phyloP scores from a whole-genome alignment of 352 stramenopile genomes.

The Globisporangium emineosum region DNA sequence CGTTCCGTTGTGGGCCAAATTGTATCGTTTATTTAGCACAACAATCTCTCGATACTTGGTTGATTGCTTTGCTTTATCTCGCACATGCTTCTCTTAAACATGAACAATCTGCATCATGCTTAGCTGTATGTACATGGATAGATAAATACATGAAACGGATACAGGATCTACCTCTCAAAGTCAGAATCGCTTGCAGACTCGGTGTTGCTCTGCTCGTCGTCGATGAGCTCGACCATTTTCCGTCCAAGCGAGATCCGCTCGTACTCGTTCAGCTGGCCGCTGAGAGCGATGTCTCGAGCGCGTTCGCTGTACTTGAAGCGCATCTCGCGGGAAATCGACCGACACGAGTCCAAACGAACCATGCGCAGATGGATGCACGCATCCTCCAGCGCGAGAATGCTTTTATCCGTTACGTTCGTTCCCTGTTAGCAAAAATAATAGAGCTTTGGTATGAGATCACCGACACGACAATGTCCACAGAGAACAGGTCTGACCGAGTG shows the following conservation, averaged over 20 bases:
- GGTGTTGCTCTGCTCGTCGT: conserved; percentile 25
- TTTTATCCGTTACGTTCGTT: conserved; percentile 46
- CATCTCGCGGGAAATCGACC: conserved; percentile 51
- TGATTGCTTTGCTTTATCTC: background rate
- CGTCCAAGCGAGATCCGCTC: conserved; percentile 35
- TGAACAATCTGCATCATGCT: background rate
- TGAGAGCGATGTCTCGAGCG: conserved; percentile 17
- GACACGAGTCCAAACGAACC: conserved; percentile 69
- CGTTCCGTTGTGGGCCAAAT: conserved; percentile 45
- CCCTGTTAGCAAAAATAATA: conserved; percentile 24
- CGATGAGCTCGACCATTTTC: conserved; percentile 36
- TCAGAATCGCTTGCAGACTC: conserved; percentile 28
- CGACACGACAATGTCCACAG: background rate
- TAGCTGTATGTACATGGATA: background rate
- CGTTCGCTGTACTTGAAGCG: conserved; percentile 37
- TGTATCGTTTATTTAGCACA: conserved; percentile 5
- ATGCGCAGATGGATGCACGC: conserved; percentile 39
- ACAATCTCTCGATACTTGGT: background rate
- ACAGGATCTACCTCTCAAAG: conserved; percentile 4
- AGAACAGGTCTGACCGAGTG: background rate
- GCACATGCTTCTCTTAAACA: background rate
- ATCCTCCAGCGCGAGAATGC: conserved; percentile 36
- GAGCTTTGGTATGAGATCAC: background rate
- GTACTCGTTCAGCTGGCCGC: conserved; percentile 24
- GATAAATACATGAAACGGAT: background rate